phyloP scores from a whole-genome alignment of 148 eudicot species.

The Hydrangea macrophylla region DNA sequence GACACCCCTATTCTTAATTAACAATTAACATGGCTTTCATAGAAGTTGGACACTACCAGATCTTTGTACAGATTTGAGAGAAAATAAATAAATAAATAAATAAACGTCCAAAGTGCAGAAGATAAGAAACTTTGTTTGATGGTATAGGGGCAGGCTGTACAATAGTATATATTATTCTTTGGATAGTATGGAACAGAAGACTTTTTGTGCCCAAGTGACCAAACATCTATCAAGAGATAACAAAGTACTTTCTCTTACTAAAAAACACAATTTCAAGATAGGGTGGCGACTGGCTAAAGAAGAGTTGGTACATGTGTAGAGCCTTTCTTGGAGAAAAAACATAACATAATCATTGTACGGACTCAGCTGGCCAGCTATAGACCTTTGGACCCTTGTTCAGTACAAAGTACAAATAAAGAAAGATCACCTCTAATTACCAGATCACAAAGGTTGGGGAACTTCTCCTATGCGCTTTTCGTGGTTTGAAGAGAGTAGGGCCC shows the following conservation, averaged over 20 bases:
- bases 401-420: conserved; percentile 34
- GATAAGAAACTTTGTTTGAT: not conserved
- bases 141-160: too few relatives aligned
- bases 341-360: conserved; percentile 44
- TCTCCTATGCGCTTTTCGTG: too few relatives aligned
- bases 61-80: not conserved
- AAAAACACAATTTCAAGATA: conserved; percentile 15
- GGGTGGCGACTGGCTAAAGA: not conserved
- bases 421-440: conserved; percentile 24
- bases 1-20: not conserved
- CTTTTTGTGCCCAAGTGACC: conserved; percentile 7
- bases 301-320: conserved; percentile 16
- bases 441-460: too few relatives aligned
- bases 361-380: conserved; percentile 37
- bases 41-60: not conserved
- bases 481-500: too few relatives aligned
- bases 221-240: not conserved
- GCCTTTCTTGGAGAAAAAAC: conserved; percentile 16
- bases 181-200: conserved; percentile 6
- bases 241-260: not conserved
- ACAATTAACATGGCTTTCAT: not conserved
- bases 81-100: too few relatives aligned
- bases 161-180: too few relatives aligned
- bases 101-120: not conserved
- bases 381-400: conserved; percentile 44